These are phyloP conservation scores for Saturnispora sanitii DNA, from an alignment of 805 yeast species.

Conservation along the genomic window DNA sequence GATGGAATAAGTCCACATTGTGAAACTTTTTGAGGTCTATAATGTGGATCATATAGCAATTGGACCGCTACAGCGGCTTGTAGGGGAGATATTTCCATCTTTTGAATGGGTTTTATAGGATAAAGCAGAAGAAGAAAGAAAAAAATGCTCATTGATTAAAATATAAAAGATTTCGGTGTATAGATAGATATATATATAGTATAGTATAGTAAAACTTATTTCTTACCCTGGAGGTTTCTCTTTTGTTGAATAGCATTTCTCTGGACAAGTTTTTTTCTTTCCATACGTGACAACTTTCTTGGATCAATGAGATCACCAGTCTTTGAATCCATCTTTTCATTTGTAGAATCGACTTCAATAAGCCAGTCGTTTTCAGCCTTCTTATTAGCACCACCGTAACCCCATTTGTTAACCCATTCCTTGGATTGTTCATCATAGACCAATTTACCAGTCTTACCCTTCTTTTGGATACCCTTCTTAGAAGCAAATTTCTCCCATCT, in stretches of 20 bases:
- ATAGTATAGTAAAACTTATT: not conserved
- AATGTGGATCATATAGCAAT: slow-evolving; percentile 19
- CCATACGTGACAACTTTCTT: slow-evolving; percentile 68
- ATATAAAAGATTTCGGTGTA: not conserved
- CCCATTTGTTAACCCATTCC: slow-evolving; percentile 99
- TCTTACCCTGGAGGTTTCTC: slow-evolving; percentile 36
- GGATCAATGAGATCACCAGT: slow-evolving; percentile 70
- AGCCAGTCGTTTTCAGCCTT: slow-evolving; percentile 85
- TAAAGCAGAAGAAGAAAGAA: too few relatives aligned
- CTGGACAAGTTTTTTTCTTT: slow-evolving; percentile 76
- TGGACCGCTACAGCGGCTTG: slow-evolving; percentile 13
- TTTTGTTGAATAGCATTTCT: slow-evolving; percentile 80
- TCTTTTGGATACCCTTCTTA: slow-evolving; percentile 87
- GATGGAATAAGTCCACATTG: slow-evolving; percentile 16
- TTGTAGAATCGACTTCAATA: slow-evolving; percentile 74
- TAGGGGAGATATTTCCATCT: slow-evolving; percentile 1
- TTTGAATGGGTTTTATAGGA: not conserved
- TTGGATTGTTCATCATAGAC: slow-evolving; percentile 82
- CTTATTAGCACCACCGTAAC: slow-evolving; percentile 89
- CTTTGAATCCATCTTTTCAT: slow-evolving; percentile 28
- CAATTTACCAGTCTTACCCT: slow-evolving; percentile 81
- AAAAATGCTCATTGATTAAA: not conserved
- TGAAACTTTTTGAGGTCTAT: slow-evolving; percentile 14
- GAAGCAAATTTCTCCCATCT: slow-evolving; percentile 97
- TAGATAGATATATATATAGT: not conserved